Conservation (phyloP, 345 rosid genomes). For the Corymbia maculata region DNA sequence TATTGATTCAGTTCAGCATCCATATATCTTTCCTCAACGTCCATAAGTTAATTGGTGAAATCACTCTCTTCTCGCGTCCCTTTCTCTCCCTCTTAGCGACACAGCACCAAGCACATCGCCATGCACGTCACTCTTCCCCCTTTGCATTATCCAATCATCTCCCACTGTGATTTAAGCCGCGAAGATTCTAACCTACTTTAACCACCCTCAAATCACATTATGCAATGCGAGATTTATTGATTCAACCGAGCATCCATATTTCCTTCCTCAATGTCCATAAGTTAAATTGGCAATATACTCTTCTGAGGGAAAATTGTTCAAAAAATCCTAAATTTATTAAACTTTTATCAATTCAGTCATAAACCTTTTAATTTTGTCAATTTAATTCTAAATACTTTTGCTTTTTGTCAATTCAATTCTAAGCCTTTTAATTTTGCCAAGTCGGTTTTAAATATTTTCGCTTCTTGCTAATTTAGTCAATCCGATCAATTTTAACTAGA, state of each 20-base stretch:
- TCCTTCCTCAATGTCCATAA: neutral
- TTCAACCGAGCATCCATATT: neutral
- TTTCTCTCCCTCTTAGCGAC: neutral
- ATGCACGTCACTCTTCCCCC: neutral
- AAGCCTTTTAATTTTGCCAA: no score
- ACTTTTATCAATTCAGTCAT: no score
- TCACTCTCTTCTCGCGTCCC: neutral
- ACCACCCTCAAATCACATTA: neutral
- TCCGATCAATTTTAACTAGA: no score
- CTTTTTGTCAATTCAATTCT: no score
- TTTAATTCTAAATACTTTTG: no score
- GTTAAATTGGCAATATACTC: neutral
- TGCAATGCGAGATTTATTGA: neutral
- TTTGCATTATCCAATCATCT: neutral
- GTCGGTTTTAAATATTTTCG: no score
- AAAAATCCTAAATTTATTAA: no score
- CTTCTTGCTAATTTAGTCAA: no score
- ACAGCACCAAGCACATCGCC: neutral
- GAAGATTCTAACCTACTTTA: neutral
- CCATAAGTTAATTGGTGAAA: neutral
- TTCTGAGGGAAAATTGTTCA: no score
- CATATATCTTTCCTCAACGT: neutral
- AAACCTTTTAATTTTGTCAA: no score
- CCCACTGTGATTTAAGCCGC: neutral
- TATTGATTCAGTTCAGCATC: neutral